These are phyloP conservation scores for Kluyveromyces dobzhanskii DNA, from an alignment of 805 yeast genomes.

Conservation along the genomic window DNA sequence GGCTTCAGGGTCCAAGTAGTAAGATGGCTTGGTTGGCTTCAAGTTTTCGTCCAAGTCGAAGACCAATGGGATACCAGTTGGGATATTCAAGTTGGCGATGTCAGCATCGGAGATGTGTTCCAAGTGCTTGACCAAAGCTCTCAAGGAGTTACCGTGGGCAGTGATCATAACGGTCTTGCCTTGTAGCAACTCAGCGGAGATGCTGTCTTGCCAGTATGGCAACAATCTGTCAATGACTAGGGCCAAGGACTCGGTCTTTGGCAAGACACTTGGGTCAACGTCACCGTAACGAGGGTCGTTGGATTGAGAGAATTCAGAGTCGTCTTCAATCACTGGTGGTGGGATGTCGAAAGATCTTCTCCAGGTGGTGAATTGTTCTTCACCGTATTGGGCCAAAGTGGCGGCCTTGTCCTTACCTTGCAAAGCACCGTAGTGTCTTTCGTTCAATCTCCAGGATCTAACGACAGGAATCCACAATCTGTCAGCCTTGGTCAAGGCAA, in stretches of 20 bases:
- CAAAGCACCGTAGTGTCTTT: conserved; percentile 97
- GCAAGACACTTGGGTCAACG: conserved; percentile 78
- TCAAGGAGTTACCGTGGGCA: conserved; percentile 97
- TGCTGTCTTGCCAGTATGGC: conserved; percentile 94
- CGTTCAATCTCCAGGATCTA: conserved; percentile 97
- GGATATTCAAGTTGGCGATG: conserved; percentile 91
- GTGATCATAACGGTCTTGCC: conserved; percentile 90
- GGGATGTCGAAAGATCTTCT: conserved; percentile 97
- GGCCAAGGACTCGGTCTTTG: conserved; percentile 90
- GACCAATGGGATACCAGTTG: conserved; percentile 97
- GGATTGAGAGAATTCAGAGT: conserved; percentile 74
- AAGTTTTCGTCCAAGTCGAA: conserved; percentile 84
- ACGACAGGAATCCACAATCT: conserved; percentile 84
- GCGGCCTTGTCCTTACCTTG: conserved; percentile 98
- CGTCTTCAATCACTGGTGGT: conserved; percentile 80
- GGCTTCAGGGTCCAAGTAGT: conserved; percentile 98
- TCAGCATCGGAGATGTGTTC: conserved; percentile 88
- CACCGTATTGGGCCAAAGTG: conserved; percentile 79
- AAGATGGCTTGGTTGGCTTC: conserved; percentile 85
- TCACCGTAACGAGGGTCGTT: conserved; percentile 79
- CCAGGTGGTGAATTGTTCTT: conserved; percentile 91
- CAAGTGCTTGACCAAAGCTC: conserved; percentile 93
- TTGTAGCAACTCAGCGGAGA: conserved; percentile 70
- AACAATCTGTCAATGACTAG: conserved; percentile 92
- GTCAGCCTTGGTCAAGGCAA: conserved; percentile 84